Conservation (phyloP, 352 stramenopile species). For the Saprolegnia diclina region DNA sequence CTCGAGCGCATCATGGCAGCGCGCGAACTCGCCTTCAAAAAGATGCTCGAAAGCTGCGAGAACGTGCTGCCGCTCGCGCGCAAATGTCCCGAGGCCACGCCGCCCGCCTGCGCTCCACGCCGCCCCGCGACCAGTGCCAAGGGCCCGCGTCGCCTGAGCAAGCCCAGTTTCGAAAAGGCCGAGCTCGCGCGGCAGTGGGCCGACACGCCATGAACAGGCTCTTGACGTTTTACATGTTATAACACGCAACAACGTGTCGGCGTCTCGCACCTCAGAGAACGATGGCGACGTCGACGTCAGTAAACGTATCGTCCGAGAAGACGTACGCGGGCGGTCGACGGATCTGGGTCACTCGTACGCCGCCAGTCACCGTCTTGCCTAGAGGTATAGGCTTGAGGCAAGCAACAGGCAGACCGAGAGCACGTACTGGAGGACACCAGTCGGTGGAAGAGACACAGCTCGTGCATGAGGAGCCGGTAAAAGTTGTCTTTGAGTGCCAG, state of each 20-base stretch:
- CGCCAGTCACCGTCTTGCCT: conserved; percentile 48
- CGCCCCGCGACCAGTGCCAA: no score
- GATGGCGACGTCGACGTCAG: not conserved
- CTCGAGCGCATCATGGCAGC: conserved; percentile 50
- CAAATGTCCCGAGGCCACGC: not conserved
- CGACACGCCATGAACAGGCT: not conserved
- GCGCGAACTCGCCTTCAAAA: conserved; percentile 62
- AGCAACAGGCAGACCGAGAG: no score
- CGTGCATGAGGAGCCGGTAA: conserved; percentile 60
- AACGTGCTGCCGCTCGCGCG: conserved; percentile 31
- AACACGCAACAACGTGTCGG: not conserved
- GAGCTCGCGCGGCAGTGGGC: not conserved
- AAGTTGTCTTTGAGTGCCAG: conserved; percentile 68
- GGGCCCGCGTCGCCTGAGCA: no score
- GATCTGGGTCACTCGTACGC: conserved; percentile 64
- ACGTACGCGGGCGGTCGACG: conserved; percentile 39
- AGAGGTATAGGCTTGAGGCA: no score
- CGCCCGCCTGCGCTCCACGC: not conserved
- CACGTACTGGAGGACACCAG: conserved; percentile 48
- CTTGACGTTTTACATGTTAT: not conserved
- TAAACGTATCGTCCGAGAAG: not conserved
- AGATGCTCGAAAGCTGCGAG: conserved; percentile 46
- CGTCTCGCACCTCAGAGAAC: not conserved
- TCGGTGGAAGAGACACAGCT: conserved; percentile 64
- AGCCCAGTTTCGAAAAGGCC: not conserved